A percentile compares a stretch with the other conserved stretches of the same genome.
These are phyloP conservation scores for Lindgomyces ingoldianus DNA, from an alignment of 495 filamentous ascomycete genomes.

Conservation along the genomic window DNA sequence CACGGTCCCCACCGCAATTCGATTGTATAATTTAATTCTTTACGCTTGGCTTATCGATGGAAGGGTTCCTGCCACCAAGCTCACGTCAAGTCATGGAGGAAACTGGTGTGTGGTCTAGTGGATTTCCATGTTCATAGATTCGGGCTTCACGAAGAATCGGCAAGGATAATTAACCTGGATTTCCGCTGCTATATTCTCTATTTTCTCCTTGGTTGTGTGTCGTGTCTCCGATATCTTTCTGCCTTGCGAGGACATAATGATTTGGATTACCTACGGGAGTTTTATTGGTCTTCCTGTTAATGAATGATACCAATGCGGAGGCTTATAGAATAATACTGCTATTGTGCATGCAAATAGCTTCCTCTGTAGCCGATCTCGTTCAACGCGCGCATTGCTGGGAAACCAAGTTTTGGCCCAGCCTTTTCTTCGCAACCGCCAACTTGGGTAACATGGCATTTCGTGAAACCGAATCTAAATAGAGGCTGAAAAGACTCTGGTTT, in stretches of 20 bases:
- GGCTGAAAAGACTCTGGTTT: neutral
- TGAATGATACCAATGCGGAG: neutral
- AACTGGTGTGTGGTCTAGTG: conserved; percentile 31
- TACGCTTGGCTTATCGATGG: conserved; percentile 17
- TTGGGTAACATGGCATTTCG: too few relatives aligned
- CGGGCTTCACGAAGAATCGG: conserved; percentile 27
- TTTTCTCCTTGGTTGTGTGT: neutral
- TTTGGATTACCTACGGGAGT: too few relatives aligned
- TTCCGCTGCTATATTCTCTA: conserved; percentile 8
- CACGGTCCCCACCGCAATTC: conserved; percentile 19
- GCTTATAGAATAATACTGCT: neutral
- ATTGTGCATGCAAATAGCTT: neutral
- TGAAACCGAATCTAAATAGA: too few relatives aligned
- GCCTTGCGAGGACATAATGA: neutral
- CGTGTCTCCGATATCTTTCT: neutral
- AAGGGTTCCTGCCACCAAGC: conserved; percentile 10
- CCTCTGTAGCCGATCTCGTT: too few relatives aligned
- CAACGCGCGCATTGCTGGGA: too few relatives aligned
- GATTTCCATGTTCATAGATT: conserved; percentile 37
- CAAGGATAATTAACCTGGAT: conserved; percentile 37
- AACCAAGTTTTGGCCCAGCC: too few relatives aligned
- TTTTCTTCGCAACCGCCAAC: too few relatives aligned
- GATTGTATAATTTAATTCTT: conserved; percentile 30
- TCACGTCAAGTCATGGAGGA: conserved; percentile 7
- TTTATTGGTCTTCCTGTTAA: neutral